Evolutionary conservation across 2,329 filamentous ascomycete genomes (phyloP).

Genomic region (Pleoardoris graminearum): DNA sequence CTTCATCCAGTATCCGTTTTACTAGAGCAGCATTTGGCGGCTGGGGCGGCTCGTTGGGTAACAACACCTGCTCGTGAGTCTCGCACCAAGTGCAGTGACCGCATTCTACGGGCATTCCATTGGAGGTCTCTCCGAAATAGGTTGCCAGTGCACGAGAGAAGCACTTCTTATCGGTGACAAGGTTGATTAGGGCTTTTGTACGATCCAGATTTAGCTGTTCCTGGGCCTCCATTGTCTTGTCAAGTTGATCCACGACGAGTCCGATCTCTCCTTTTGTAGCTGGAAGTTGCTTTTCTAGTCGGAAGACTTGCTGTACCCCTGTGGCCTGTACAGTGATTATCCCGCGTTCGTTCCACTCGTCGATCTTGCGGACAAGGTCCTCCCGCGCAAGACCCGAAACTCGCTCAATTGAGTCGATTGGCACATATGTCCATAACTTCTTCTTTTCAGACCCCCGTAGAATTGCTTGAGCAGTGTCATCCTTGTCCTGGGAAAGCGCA

Average conservation of each 20-base stretch:
- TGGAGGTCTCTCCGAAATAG: constrained; percentile 62
- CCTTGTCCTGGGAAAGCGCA: constrained; percentile 44
- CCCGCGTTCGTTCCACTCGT: constrained; percentile 56
- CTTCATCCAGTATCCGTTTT: constrained; percentile 49
- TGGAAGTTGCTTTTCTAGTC: constrained; percentile 55
- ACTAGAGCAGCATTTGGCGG: constrained; percentile 49
- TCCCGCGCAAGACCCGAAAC: constrained; percentile 44
- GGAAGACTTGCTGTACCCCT: constrained; percentile 60
- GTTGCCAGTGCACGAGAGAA: constrained; percentile 57
- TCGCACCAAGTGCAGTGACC: constrained; percentile 59
- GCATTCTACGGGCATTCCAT: constrained; percentile 51
- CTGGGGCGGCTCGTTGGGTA: constrained; percentile 47
- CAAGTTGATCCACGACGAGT: constrained; percentile 52
- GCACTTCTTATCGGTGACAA: constrained; percentile 58
- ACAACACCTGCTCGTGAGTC: constrained; percentile 34
- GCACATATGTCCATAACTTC: constrained; percentile 52
- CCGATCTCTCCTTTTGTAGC: constrained; percentile 48
- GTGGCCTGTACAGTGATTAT: constrained; percentile 56
- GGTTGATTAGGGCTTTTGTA: constrained; percentile 55
- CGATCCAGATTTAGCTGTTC: constrained; percentile 60
- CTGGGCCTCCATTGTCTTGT: constrained; percentile 55
- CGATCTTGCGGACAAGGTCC: constrained; percentile 59
- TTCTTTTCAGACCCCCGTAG: constrained; percentile 47
- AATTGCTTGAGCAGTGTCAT: constrained; percentile 52
- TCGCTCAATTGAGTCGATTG: constrained; percentile 50